Percentiles rank a stretch among this genome's conserved stretches.
phyloP scores from a whole-genome alignment of 176 grass and related monocot genomes.

The maize (Zea mays) region Zm-B73-REFERENCE-NAM-5.0 NC_050105.1:18165501-18166000 shows the following conservation, averaged over 20 bases:
- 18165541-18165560: constrained; percentile 58
- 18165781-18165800: background rate
- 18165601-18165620: constrained; percentile 70
- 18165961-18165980: background rate
- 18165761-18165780: background rate
- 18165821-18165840: background rate
- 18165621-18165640: background rate
- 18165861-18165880: background rate
- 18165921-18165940: constrained; percentile 1
- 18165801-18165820: background rate
- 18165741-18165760: background rate
- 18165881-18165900: background rate
- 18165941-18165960: background rate
- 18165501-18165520: constrained; percentile 8
- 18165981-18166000: background rate
- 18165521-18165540: constrained; percentile 24
- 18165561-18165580: constrained; percentile 95
- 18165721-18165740: background rate
- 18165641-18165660: background rate
- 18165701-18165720: background rate
- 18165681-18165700: background rate
- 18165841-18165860: background rate
- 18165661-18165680: background rate
- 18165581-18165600: constrained; percentile 93
- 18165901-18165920: background rate